These are phyloP conservation scores for Colletotrichum sp. DNA, from an alignment of 2,329 filamentous ascomycete species.

Conservation along the genomic window DNA sequence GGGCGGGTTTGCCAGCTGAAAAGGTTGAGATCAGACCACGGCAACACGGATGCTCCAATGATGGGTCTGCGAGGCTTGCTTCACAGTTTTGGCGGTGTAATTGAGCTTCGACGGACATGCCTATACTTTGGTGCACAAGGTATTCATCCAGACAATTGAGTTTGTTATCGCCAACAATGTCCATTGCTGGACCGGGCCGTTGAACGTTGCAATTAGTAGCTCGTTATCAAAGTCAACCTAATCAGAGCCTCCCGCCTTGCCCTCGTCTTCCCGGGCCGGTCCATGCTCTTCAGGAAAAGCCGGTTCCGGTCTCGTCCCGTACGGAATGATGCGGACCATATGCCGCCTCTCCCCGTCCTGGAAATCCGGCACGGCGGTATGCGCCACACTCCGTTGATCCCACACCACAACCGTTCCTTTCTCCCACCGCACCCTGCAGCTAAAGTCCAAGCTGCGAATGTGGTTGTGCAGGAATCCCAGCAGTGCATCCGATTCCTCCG, in stretches of 20 bases:
- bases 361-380: conserved; percentile 34
- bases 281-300: background rate
- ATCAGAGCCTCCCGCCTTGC: background rate
- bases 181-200: background rate
- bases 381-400: conserved; percentile 31
- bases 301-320: conserved; percentile 27
- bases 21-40: background rate
- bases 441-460: conserved; percentile 34
- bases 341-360: conserved; percentile 32
- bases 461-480: conserved; percentile 32
- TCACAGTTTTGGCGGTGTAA: background rate
- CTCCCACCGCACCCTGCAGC: conserved; percentile 33
- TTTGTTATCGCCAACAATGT: background rate
- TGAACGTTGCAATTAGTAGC: background rate
- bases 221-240: background rate
- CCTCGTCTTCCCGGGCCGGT: background rate
- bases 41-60: background rate
- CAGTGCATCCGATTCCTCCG: conserved; percentile 32
- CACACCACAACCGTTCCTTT: conserved; percentile 33
- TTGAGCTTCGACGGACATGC: background rate
- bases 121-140: background rate
- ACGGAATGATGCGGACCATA: conserved; percentile 34
- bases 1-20: background rate
- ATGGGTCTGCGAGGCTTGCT: background rate
- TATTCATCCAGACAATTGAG: background rate